These are phyloP conservation scores for Geranium rotundifolium DNA, from an alignment of 345 rosid genomes.

Conservation along the genomic window DNA sequence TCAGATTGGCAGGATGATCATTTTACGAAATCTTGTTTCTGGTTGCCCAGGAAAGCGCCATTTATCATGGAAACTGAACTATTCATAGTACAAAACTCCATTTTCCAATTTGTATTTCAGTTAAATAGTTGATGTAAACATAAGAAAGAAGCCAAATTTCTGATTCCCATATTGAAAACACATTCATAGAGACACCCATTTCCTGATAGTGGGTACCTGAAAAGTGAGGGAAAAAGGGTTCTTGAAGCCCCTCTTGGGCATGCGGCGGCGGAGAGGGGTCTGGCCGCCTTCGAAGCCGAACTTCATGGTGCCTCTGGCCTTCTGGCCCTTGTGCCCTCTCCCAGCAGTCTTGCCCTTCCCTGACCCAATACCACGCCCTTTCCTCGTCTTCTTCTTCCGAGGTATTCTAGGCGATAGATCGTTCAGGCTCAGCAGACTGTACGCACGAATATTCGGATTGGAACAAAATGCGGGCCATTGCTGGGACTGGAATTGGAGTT, in stretches of 20 bases:
- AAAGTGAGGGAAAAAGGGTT: constrained; percentile 83
- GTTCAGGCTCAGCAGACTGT: constrained; percentile 68
- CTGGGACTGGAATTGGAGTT: constrained; percentile 13
- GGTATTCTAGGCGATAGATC: constrained; percentile 77
- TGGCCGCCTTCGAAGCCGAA: constrained; percentile 98
- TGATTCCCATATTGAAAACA: no score
- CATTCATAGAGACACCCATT: no score
- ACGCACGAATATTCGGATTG: constrained; percentile 31
- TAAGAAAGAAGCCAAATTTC: no score
- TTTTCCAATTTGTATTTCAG: no score
- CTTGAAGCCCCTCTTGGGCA: constrained; percentile 90
- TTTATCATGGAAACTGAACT: no score
- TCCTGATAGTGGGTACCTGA: constrained; percentile 32
- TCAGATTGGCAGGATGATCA: no score
- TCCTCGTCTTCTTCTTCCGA: constrained; percentile 89
- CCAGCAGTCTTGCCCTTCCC: constrained; percentile 97
- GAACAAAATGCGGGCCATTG: constrained; percentile 10
- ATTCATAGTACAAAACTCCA: no score
- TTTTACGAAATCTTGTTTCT: no score
- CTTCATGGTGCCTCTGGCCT: constrained; percentile 72
- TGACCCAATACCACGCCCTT: constrained; percentile 96
- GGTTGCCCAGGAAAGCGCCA: no score
- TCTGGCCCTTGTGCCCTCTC: constrained; percentile 95
- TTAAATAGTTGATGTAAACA: no score
- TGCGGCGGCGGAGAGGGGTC: constrained; percentile 80